A percentile compares a stretch with the other conserved stretches of the same genome.
These are phyloP conservation scores for Claviceps digitariae DNA, from an alignment of 2,329 filamentous ascomycete species.

Conservation along the genomic window DNA sequence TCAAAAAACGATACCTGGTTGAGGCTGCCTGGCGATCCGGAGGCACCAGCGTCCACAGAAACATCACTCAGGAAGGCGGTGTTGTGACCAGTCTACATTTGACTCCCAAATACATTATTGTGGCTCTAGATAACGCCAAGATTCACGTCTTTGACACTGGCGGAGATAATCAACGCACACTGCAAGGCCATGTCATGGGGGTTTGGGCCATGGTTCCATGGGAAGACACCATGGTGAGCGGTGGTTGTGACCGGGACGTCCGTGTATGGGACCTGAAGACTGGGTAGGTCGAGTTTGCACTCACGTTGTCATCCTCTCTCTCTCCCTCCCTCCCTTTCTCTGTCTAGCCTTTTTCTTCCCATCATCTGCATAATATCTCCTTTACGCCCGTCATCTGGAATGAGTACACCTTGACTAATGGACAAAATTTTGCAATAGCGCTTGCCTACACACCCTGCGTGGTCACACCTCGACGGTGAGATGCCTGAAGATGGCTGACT, in stretches of 20 bases:
- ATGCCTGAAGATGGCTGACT: conserved; percentile 94
- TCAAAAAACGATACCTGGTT: conserved; percentile 94
- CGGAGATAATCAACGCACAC: conserved; percentile 72
- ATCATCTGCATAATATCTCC: not conserved
- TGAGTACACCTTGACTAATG: not conserved
- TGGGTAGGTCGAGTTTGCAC: conserved; percentile 44
- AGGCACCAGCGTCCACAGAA: conserved; percentile 67
- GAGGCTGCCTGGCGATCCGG: conserved; percentile 94
- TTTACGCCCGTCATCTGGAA: not conserved
- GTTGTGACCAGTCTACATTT: conserved; percentile 93
- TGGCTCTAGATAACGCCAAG: conserved; percentile 93
- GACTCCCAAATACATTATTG: conserved; percentile 91
- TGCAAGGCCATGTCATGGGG: conserved; percentile 96
- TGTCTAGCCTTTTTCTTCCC: too few species aligned
- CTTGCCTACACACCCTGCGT: conserved; percentile 67
- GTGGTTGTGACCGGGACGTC: conserved; percentile 92
- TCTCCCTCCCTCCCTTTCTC: not conserved
- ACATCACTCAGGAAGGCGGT: conserved; percentile 91
- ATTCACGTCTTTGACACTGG: conserved; percentile 96
- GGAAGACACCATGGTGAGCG: conserved; percentile 89
- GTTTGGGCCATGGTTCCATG: conserved; percentile 99
- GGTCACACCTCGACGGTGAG: conserved; percentile 95
- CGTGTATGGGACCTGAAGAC: conserved; percentile 93
- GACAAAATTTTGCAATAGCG: conserved; percentile 29
- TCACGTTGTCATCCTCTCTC: not conserved